Evolutionary conservation across 2,329 filamentous ascomycete species (phyloP).

Genomic region (Lachnellula subtilissima): DNA sequence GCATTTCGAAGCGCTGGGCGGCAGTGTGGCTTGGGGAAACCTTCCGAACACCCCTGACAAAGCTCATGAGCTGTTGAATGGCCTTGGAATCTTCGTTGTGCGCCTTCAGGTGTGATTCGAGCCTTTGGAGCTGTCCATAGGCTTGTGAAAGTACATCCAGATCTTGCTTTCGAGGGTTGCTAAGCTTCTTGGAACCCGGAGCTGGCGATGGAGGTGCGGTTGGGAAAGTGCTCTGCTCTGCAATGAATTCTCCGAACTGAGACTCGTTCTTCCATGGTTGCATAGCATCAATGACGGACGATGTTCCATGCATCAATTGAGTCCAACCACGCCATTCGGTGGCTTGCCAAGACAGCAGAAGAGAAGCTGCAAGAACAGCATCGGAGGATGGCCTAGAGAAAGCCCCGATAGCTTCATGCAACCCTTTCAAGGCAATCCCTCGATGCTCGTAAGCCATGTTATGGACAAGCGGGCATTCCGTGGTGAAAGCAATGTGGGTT

Average conservation of each 20-base stretch:
- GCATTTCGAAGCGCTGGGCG: conserved; percentile 82
- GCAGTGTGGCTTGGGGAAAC: conserved; percentile 66
- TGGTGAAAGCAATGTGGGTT: conserved; percentile 86
- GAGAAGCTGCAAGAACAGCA: conserved; percentile 83
- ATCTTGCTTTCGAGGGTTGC: conserved; percentile 64
- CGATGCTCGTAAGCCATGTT: conserved; percentile 88
- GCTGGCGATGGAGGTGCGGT: conserved; percentile 59
- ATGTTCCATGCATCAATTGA: conserved; percentile 85
- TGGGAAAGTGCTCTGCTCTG: conserved; percentile 70
- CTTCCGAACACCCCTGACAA: conserved; percentile 67
- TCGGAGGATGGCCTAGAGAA: conserved; percentile 88
- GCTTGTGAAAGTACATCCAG: conserved; percentile 62
- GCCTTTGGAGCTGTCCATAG: conserved; percentile 61
- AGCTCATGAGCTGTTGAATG: conserved; percentile 64
- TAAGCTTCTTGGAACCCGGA: conserved; percentile 53
- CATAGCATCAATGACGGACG: conserved; percentile 88
- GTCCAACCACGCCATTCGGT: conserved; percentile 95
- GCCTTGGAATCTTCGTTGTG: conserved; percentile 65
- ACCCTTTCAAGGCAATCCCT: conserved; percentile 76
- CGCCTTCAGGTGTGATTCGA: conserved; percentile 64
- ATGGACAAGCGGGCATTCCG: conserved; percentile 76
- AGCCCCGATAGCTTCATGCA: conserved; percentile 79
- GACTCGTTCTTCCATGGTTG: conserved; percentile 87
- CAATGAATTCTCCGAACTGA: conserved; percentile 76
- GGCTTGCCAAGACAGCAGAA: conserved; percentile 92